These are phyloP conservation scores for Brassica incana DNA, from an alignment of 345 rosid genomes.

Conservation along the genomic window DNA sequence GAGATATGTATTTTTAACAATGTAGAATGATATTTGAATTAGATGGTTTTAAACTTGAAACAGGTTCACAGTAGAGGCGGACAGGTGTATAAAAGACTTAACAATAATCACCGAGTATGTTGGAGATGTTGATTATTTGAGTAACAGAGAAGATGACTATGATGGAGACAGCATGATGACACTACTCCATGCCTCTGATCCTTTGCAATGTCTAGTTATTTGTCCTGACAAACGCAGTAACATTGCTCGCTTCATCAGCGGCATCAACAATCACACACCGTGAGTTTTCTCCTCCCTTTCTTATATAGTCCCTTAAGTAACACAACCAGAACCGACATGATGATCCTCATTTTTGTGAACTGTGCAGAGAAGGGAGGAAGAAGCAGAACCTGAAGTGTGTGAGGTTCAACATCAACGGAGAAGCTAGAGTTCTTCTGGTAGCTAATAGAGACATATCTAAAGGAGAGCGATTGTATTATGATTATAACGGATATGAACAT, in stretches of 20 bases:
- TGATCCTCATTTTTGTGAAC: conserved; percentile 2
- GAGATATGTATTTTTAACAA: not conserved
- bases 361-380: conserved; percentile 91
- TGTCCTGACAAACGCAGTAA: conserved; percentile 83
- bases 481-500: conserved; percentile 89
- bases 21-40: not conserved
- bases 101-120: conserved; percentile 85
- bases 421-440: conserved; percentile 79
- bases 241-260: conserved; percentile 85
- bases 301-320: not conserved
- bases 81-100: conserved; percentile 70
- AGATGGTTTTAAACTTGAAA: not conserved
- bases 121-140: conserved; percentile 89
- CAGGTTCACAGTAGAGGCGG: conserved; percentile 96
- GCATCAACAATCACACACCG: conserved; percentile 90
- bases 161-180: conserved; percentile 99
- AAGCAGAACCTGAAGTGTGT: conserved; percentile 96
- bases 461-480: conserved; percentile 90
- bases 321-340: not conserved
- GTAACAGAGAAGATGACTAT: conserved; percentile 64
- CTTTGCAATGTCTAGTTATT: conserved; percentile 73
- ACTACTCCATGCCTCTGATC: conserved; percentile 63
- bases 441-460: conserved; percentile 77
- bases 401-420: conserved; percentile 74
- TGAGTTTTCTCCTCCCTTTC: conserved; percentile 46